These are phyloP conservation scores for Xylaria grammica DNA, from an alignment of 495 filamentous ascomycete species.

Conservation along the genomic window DNA sequence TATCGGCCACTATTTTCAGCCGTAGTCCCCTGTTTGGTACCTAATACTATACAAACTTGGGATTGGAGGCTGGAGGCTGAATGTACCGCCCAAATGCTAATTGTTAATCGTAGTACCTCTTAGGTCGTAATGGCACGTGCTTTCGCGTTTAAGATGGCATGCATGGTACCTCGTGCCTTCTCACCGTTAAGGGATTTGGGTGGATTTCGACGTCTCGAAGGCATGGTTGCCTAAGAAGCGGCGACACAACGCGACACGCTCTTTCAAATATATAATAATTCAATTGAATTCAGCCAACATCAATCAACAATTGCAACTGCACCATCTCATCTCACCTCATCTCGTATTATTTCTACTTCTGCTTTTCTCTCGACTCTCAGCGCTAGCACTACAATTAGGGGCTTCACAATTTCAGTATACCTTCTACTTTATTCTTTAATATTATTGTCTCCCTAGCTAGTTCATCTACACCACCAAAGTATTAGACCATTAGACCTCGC, in stretches of 20 bases:
- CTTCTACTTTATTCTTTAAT: too few relatives aligned
- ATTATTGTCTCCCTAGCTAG: not conserved
- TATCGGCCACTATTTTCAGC: conserved; percentile 10
- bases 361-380: too few relatives aligned
- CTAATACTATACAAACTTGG: not conserved
- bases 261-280: conserved; percentile 16
- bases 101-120: not conserved
- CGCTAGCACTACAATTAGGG: too few relatives aligned
- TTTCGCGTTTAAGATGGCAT: conserved; percentile 13
- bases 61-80: not conserved
- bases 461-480: not conserved
- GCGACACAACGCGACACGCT: conserved; percentile 10
- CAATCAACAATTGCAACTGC: not conserved
- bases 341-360: not conserved
- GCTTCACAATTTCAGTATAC: not conserved
- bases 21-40: not conserved
- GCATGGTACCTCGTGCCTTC: not conserved
- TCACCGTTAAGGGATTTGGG: not conserved
- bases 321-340: conserved; percentile 4
- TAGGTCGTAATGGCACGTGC: conserved; percentile 19
- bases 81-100: not conserved
- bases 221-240: conserved; percentile 18
- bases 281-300: not conserved
- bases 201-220: not conserved
- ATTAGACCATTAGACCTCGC: not conserved